phyloP scores from a whole-genome alignment of 306 rosid species.

The Inga leiocalycina region DNA sequence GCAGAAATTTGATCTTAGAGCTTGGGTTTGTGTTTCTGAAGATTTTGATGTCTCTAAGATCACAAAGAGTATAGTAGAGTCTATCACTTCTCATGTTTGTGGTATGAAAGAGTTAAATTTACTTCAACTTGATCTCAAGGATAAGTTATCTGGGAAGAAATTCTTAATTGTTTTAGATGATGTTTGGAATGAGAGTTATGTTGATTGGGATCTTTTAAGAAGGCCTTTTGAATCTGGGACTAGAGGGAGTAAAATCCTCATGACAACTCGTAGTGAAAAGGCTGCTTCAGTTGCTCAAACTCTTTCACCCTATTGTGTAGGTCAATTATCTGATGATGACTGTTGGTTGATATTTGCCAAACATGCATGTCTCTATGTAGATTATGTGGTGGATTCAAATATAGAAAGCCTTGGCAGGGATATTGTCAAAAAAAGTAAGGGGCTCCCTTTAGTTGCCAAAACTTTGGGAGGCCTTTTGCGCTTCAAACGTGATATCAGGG shows the following conservation, averaged over 20 bases:
- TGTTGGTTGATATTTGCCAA: constrained; percentile 11
- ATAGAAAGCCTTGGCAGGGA: neutral
- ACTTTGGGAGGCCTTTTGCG: constrained; percentile 28
- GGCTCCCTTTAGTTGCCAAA: constrained; percentile 39
- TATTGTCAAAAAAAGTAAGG: constrained; percentile 29
- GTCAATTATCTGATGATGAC: neutral
- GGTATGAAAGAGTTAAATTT: neutral
- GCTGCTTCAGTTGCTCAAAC: constrained; percentile 10
- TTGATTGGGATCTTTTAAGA: neutral
- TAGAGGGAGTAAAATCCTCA: constrained; percentile 27
- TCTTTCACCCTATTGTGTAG: neutral
- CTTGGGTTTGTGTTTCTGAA: constrained; percentile 31
- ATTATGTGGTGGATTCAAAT: neutral
- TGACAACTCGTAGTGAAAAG: constrained; percentile 18
- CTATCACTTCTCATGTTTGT: neutral
- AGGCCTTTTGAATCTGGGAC: constrained; percentile 9
- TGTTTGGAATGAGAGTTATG: constrained; percentile 24
- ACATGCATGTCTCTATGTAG: constrained; percentile 1
- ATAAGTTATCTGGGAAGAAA: neutral
- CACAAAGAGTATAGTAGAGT: neutral
- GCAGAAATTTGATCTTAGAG: neutral
- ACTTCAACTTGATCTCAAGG: constrained; percentile 21
- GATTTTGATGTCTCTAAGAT: neutral
- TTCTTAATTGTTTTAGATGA: constrained; percentile 36
- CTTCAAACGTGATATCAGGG: neutral